Evolutionary conservation across 140 eudicot genomes (phyloP).

Genomic region (Anethum foeniculum): DNA sequence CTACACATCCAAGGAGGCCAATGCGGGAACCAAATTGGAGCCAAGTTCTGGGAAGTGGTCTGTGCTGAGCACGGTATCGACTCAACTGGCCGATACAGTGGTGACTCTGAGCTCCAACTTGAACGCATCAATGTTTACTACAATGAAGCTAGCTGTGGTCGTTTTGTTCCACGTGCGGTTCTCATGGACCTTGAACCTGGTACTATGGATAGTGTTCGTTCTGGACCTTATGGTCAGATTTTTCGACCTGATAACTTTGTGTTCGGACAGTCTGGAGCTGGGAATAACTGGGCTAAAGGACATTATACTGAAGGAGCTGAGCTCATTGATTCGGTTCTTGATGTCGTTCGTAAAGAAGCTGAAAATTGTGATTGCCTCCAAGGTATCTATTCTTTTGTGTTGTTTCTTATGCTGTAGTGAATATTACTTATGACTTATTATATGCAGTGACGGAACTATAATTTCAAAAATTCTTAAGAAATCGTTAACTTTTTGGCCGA

Average conservation of each 20-base stretch:
- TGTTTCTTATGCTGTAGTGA: background rate
- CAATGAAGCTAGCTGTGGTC: constrained; percentile 19
- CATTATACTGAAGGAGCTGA: constrained; percentile 19
- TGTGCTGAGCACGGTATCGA: constrained; percentile 17
- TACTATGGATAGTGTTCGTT: constrained; percentile 15
- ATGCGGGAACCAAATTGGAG: constrained; percentile 18
- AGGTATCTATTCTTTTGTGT: background rate
- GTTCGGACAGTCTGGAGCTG: constrained; percentile 18
- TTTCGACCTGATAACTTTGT: constrained; percentile 17
- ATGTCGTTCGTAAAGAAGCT: constrained; percentile 17
- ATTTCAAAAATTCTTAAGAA: background rate
- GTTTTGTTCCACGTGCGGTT: constrained; percentile 16
- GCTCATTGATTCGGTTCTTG: constrained; percentile 15
- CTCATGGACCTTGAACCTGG: constrained; percentile 22
- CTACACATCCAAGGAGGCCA: constrained; percentile 20
- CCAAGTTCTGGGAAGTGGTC: constrained; percentile 19
- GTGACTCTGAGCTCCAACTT: constrained; percentile 13
- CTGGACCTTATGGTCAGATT: constrained; percentile 17
- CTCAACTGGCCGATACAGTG: constrained; percentile 13
- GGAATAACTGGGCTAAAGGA: constrained; percentile 18
- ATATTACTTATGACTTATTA: background rate
- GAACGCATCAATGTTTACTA: constrained; percentile 15
- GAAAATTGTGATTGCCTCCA: constrained; percentile 16
- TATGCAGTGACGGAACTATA: background rate
- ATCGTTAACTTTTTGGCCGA: too few species aligned